Conservation (phyloP, 371 early-diverging fungal species). For the Massospora cicadina region DNA sequence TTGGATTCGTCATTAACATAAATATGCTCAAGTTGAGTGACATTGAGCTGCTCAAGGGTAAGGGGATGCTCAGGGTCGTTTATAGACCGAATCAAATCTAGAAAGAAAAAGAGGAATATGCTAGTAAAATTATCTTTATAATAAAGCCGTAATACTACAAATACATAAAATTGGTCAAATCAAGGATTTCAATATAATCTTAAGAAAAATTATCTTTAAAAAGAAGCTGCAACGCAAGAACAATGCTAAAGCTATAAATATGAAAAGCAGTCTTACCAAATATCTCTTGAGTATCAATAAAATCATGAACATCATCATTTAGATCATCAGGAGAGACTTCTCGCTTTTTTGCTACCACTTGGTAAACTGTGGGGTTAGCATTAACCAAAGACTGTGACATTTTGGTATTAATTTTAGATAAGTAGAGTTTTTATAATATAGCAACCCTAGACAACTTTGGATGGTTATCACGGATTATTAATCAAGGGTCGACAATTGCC, state of each 20-base stretch:
- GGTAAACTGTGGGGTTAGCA: slow-evolving; percentile 4
- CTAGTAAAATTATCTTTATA: too few species aligned
- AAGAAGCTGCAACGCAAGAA: too few species aligned
- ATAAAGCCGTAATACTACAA: too few species aligned
- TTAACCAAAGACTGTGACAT: too few species aligned
- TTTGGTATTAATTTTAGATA: too few species aligned
- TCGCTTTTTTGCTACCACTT: background rate
- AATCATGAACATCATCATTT: background rate
- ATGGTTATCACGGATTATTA: too few species aligned
- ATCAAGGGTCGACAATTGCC: too few species aligned
- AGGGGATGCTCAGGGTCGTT: slow-evolving; percentile 98
- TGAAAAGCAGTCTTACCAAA: background rate
- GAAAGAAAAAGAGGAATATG: background rate
- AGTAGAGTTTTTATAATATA: too few species aligned
- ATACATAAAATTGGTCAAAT: too few species aligned
- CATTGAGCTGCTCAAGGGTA: slow-evolving; percentile 88
- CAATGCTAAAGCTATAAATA: background rate
- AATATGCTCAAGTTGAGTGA: slow-evolving; percentile 73
- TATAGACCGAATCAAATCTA: slow-evolving; percentile 88
- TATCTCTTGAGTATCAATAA: slow-evolving; percentile 3
- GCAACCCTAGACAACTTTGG: too few species aligned
- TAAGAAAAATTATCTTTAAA: background rate
- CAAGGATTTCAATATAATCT: too few species aligned
- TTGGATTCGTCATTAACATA: slow-evolving; percentile 44
- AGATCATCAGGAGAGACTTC: background rate